These are phyloP conservation scores for Lentinula edodes DNA, from an alignment of 768 basidiomycete genomes.

Conservation along the genomic window DNA sequence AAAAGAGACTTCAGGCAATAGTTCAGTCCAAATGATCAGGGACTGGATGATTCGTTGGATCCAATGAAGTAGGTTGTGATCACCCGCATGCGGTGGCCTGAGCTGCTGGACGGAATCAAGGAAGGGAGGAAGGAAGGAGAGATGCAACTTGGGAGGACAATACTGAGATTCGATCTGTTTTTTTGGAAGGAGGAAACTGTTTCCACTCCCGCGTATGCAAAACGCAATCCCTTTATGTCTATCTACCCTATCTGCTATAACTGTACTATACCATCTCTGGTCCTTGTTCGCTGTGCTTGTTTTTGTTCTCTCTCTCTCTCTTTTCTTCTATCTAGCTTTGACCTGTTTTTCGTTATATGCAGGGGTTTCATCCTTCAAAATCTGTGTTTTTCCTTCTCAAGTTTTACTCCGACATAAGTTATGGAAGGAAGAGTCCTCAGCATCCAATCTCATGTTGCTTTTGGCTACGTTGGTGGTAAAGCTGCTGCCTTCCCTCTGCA, in stretches of 20 bases:
- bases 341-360: background rate
- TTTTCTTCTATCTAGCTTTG: background rate
- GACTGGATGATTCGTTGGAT: slow-evolving; percentile 1
- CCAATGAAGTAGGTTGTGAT: background rate
- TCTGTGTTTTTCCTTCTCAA: background rate
- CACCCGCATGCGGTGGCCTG: too few species aligned
- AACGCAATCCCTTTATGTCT: background rate
- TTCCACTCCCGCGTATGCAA: background rate
- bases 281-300: background rate
- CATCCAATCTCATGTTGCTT: slow-evolving; percentile 90
- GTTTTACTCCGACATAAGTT: background rate
- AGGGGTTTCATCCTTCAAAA: background rate
- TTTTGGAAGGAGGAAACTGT: background rate
- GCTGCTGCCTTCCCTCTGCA: slow-evolving; percentile 75
- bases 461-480: slow-evolving; percentile 90
- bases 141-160: background rate
- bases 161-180: background rate
- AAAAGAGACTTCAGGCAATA: slow-evolving; percentile 74
- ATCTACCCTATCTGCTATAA: background rate
- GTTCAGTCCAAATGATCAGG: slow-evolving; percentile 54
- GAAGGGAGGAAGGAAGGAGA: background rate
- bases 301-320: background rate
- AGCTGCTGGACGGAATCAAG: background rate
- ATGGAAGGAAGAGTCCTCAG: slow-evolving; percentile 63
- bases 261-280: background rate